A percentile compares a stretch with the other conserved stretches of the same genome.
phyloP scores from a whole-genome alignment of 176 grass and related monocot genomes.

The Musa acuminata region DNA sequence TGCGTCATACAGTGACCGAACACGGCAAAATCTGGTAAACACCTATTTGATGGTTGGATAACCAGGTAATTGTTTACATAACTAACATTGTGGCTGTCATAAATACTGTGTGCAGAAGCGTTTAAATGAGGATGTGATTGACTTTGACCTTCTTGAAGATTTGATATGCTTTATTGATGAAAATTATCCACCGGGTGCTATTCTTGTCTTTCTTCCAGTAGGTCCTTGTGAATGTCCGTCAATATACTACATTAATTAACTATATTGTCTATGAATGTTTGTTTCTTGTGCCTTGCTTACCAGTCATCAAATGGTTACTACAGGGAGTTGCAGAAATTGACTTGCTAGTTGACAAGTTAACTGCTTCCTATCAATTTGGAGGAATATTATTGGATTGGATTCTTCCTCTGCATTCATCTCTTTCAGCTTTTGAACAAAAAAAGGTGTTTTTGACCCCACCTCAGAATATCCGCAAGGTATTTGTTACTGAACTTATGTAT shows the following conservation, averaged over 20 bases:
- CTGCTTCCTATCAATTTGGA: constrained; percentile 65
- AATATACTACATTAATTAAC: constrained; percentile 13
- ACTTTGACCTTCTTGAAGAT: constrained; percentile 96
- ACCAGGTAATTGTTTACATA: not conserved
- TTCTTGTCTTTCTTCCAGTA: constrained; percentile 98
- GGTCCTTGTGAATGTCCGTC: constrained; percentile 7
- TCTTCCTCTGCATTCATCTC: constrained; percentile 89
- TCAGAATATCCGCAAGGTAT: constrained; percentile 79
- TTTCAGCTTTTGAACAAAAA: constrained; percentile 76
- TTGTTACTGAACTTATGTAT: not conserved
- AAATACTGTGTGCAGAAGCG: constrained; percentile 39
- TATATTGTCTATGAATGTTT: not conserved
- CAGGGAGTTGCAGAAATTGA: constrained; percentile 99
- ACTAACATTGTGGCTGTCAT: not conserved
- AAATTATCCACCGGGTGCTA: constrained; percentile 56
- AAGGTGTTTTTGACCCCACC: constrained; percentile 85
- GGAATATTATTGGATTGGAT: constrained; percentile 85
- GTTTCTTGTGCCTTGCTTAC: constrained; percentile 1
- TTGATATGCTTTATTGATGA: constrained; percentile 94
- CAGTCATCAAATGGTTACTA: constrained; percentile 5
- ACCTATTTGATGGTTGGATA: not conserved
- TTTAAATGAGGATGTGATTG: constrained; percentile 91
- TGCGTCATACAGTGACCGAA: constrained; percentile 68
- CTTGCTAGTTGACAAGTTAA: constrained; percentile 87
- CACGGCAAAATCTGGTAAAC: constrained; percentile 76